Conservation (phyloP, 768 basidiomycete species). For the Suillus ampliporus region DNA sequence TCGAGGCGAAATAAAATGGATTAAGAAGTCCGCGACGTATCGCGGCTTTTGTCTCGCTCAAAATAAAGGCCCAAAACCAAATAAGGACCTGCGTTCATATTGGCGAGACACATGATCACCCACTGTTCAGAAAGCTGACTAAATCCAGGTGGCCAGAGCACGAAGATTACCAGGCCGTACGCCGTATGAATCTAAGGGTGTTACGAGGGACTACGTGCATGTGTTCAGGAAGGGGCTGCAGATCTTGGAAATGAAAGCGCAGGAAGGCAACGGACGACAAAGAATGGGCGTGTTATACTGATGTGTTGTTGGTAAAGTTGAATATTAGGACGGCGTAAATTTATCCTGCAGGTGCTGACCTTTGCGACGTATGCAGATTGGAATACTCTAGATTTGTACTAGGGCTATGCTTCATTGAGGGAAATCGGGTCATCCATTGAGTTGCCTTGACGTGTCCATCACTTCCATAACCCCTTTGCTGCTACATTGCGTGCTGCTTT, state of each 20-base stretch:
- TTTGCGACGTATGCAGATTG: background rate
- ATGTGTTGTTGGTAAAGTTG: background rate
- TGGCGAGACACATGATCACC: background rate
- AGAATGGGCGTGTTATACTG: background rate
- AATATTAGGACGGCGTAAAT: background rate
- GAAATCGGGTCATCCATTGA: background rate
- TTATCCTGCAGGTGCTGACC: background rate
- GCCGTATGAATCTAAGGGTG: background rate
- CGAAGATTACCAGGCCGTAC: background rate
- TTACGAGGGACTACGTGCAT: background rate
- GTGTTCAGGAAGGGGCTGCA: background rate
- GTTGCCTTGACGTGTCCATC: constrained; percentile 7
- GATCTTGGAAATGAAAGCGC: background rate
- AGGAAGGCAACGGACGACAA: background rate
- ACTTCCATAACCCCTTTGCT: background rate
- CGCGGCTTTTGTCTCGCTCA: background rate
- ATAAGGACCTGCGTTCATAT: background rate
- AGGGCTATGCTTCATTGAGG: background rate
- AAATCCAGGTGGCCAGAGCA: background rate
- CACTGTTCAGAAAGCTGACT: background rate
- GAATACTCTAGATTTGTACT: background rate
- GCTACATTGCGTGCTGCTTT: constrained; percentile 1
- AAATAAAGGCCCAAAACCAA: background rate
- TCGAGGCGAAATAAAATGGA: background rate
- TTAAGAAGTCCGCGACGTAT: background rate